A percentile compares a stretch with the other conserved stretches of the same genome.
Conservation (phyloP, 257 asterid genomes). For the Scutellaria barbata region DNA sequence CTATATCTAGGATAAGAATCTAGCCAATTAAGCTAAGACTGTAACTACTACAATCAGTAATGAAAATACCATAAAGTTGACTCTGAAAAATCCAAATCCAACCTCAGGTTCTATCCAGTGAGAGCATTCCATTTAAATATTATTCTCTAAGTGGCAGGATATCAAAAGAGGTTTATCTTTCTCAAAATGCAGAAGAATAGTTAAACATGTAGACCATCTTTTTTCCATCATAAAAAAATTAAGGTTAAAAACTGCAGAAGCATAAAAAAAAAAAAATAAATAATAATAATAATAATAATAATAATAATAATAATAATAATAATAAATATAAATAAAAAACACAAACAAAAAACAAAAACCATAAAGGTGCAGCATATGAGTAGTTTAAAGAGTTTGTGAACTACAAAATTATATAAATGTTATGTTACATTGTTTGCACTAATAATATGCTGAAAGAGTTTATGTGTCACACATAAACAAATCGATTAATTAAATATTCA, state of each 20-base stretch:
- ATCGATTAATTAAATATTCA: not conserved
- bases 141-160: not conserved
- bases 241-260: not conserved
- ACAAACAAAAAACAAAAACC: not conserved
- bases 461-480: constrained; percentile 1
- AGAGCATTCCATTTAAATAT: not conserved
- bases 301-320: too few relatives aligned
- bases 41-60: not conserved
- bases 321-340: too few relatives aligned
- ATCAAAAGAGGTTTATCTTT: not conserved
- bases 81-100: constrained; percentile 12
- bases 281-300: too few relatives aligned
- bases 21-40: not conserved
- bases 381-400: too few relatives aligned
- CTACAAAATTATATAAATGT: too few relatives aligned
- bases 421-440: too few relatives aligned
- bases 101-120: constrained; percentile 10
- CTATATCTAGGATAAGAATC: constrained; percentile 7
- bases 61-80: not conserved
- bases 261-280: not conserved
- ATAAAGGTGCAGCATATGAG: not conserved
- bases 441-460: too few relatives aligned
- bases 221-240: not conserved
- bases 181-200: not conserved
- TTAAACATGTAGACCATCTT: constrained; percentile 2